Evolutionary conservation across 2,329 filamentous ascomycete species (phyloP), one percentile per base, ranked within the genome.

Genomic region (Aspergillus sp.): DNA sequence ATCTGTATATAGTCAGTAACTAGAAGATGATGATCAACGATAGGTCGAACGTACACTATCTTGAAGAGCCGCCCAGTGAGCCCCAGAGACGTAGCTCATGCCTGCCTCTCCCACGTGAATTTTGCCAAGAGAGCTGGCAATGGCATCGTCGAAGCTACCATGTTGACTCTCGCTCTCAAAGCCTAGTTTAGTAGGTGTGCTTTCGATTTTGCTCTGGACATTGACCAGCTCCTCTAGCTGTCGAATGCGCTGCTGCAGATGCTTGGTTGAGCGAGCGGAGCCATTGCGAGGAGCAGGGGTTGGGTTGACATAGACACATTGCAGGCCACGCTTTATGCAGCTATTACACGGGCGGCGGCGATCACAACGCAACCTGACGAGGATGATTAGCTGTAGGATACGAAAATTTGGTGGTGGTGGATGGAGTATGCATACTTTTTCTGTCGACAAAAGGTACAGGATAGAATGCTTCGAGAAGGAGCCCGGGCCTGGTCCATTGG

Each of bases 211-310:
- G 13, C 46, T 22, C 7, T 53, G 38, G 9, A 43, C 48, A 15
- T 46, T 46, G 17, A 59, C 57, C 30, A 59, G 34, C 22, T 54
- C 19, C 57, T 59, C 57, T 22, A 59, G 50, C 49, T 59, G 48
- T n/a, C 30, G n/a, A 19, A 59, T 34, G 3, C 57, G 49, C n/a
- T 59, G 38, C 25, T 54, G 25, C 38, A 59, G 13, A 41, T 25
- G 50, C 49, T 31, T 34, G 11, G 49, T 47, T n/a, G 57, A 54
- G 28, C 49, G 49, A 7, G 28, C 19, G 7, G 47, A 7, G 41
- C 13, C 19, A 41, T 19, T 57, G 19, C 46, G 57, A n/a, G n/a
- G 49, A 34, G 50, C n/a, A 19, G 57, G 30, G 25, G 38, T 15
- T 22, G 50, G 50, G 11, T 54, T 34, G 41, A 45, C 23, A 30